phyloP scores from a whole-genome alignment of 225 moss, liverwort and hornwort genomes.

The Pseudoscleropodium purum region DNA sequence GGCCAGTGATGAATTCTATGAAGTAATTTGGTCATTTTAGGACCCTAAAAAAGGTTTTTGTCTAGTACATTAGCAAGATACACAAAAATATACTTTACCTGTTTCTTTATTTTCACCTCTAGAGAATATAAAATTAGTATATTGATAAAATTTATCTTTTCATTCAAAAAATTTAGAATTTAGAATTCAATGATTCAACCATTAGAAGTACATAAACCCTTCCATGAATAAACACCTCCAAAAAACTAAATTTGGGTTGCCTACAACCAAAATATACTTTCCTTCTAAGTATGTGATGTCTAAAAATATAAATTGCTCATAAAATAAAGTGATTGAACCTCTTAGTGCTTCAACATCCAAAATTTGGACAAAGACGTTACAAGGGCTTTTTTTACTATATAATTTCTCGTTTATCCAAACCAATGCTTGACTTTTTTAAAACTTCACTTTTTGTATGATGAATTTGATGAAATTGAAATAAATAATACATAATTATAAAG shows the following conservation, averaged over 20 bases:
- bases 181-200: not conserved
- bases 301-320: not conserved
- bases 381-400: too few species aligned
- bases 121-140: not conserved
- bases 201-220: not conserved
- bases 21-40: not conserved
- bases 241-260: not conserved
- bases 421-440: too few species aligned
- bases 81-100: not conserved
- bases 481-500: too few species aligned
- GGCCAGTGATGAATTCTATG: not conserved
- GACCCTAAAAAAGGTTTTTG: rapidly evolving
- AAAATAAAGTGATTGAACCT: not conserved
- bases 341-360: too few species aligned
- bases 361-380: too few species aligned
- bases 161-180: not conserved
- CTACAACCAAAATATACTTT: not conserved
- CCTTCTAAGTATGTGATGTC: not conserved
- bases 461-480: too few species aligned
- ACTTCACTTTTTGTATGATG: too few species aligned
- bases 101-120: not conserved
- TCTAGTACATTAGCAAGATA: not conserved
- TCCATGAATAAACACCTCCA: not conserved
- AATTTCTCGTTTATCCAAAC: too few species aligned
- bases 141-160: not conserved